These are phyloP conservation scores for Penicillium expansum DNA, from an alignment of 2,329 filamentous ascomycete species.

Conservation along the genomic window DNA sequence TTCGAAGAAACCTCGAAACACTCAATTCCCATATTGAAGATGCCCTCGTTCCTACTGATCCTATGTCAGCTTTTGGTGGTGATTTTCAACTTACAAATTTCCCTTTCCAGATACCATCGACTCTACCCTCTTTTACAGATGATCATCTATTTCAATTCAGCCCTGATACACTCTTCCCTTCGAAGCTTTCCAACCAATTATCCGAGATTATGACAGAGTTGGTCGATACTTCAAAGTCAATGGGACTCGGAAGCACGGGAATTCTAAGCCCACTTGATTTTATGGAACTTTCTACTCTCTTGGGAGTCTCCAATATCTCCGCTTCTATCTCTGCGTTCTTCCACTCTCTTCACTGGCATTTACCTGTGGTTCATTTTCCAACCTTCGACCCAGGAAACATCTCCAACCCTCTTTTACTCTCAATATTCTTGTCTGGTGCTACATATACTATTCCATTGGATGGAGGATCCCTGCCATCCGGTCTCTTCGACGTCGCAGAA, in stretches of 20 bases:
- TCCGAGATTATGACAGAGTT: conserved; percentile 27
- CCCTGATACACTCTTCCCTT: conserved; percentile 18
- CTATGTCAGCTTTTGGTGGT: conserved; percentile 14
- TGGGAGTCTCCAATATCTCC: conserved; percentile 28
- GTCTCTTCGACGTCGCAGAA: conserved; percentile 30
- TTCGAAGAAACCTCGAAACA: conserved; percentile 27
- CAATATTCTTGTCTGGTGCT: conserved; percentile 31
- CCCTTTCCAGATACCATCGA: conserved; percentile 11
- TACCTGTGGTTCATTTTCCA: conserved; percentile 33
- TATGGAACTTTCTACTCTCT: conserved; percentile 21
- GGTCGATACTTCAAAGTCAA: conserved; percentile 30
- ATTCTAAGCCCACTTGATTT: conserved; percentile 11
- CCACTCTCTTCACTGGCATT: conserved; percentile 34
- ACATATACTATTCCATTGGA: conserved; percentile 25
- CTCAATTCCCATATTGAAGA: conserved; percentile 29
- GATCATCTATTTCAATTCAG: conserved; percentile 21
- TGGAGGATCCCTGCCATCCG: conserved; percentile 15
- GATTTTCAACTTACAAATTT: conserved; percentile 13
- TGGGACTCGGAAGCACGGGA: conserved; percentile 10
- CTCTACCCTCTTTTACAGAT: conserved; percentile 2
- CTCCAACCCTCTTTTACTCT: conserved; percentile 26
- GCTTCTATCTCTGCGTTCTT: conserved; percentile 31
- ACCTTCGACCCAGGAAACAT: conserved; percentile 30
- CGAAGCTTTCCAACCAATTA: conserved; percentile 26
- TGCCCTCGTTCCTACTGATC: conserved; percentile 23